Conservation (phyloP, 2,329 filamentous ascomycete species). For the Fusarium agapanthi region DNA sequence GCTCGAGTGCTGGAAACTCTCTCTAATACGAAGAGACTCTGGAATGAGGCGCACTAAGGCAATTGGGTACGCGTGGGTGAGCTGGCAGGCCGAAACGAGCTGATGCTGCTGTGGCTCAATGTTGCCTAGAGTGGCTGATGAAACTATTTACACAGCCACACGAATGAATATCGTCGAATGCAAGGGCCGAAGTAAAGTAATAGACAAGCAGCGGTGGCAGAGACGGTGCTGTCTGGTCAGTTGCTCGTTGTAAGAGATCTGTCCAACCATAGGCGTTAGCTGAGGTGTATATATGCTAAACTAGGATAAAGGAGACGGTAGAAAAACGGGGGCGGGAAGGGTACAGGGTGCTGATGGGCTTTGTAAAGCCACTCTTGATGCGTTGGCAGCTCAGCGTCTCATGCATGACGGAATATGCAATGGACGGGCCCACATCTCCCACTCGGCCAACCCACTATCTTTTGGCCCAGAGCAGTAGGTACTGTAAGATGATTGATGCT, state of each 20-base stretch:
- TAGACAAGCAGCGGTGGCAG: conserved; percentile 29
- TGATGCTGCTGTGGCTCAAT: conserved; percentile 59
- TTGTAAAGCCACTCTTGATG: conserved; percentile 49
- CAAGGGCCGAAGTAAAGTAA: conserved; percentile 6
- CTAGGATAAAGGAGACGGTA: conserved; percentile 36
- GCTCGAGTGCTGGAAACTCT: conserved; percentile 51
- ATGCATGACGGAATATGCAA: conserved; percentile 70
- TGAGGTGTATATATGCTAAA: conserved; percentile 45
- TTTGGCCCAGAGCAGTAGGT: conserved; percentile 9
- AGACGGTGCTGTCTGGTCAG: conserved; percentile 37
- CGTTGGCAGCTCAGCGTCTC: conserved; percentile 49
- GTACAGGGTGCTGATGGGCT: conserved; percentile 40
- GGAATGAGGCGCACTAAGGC: conserved; percentile 60
- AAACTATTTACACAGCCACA: conserved; percentile 52
- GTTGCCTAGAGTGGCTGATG: conserved; percentile 45
- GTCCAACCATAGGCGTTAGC: conserved; percentile 51
- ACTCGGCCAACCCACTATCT: conserved; percentile 35
- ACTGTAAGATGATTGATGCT: conserved; percentile 17
- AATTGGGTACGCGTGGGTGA: conserved; percentile 69
- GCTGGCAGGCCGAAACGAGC: conserved; percentile 67
- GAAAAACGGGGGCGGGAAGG: conserved; percentile 37
- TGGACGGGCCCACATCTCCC: conserved; percentile 40
- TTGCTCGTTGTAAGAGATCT: conserved; percentile 42
- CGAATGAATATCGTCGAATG: conserved; percentile 44
- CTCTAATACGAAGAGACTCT: conserved; percentile 47